Conservation (phyloP, 768 basidiomycete species). For the Russula emetica region DNA sequence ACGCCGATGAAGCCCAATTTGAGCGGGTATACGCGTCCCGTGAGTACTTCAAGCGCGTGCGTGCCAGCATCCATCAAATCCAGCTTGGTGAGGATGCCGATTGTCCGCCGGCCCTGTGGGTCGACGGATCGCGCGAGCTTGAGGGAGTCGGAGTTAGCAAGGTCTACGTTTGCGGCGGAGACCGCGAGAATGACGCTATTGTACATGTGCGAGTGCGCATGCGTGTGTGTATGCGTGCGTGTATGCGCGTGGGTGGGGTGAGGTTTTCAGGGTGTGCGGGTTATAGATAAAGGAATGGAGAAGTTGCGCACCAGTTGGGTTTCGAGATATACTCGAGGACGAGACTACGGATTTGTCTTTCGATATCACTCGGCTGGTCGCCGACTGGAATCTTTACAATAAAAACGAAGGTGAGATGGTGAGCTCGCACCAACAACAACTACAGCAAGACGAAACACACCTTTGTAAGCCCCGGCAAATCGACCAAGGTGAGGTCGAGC, state of each 20-base stretch:
- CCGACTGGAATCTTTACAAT: slow-evolving; percentile 78
- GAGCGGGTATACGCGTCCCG: slow-evolving; percentile 94
- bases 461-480: slow-evolving; percentile 95
- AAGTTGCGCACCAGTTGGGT: slow-evolving; percentile 73
- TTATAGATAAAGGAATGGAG: background rate
- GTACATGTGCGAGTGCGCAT: no score
- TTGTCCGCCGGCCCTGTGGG: slow-evolving; percentile 92
- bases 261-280: background rate
- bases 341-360: slow-evolving; percentile 89
- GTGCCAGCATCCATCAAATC: slow-evolving; percentile 99
- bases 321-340: slow-evolving; percentile 97
- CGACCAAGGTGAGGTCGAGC: slow-evolving; percentile 91
- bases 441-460: slow-evolving; percentile 39
- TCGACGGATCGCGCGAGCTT: slow-evolving; percentile 96
- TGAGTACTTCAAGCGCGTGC: slow-evolving; percentile 93
- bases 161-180: slow-evolving; percentile 95
- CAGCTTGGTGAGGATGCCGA: slow-evolving; percentile 94
- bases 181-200: slow-evolving; percentile 91
- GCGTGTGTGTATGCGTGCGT: background rate
- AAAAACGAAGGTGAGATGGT: background rate
- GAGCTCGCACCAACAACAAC: background rate
- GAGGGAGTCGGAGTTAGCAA: slow-evolving; percentile 96
- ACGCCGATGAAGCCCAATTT: slow-evolving; percentile 98
- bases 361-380: slow-evolving; percentile 97
- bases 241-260: background rate